Base-by-base conservation (phyloP, 345 rosid genomes). In the Linum usitatissimum region DNA sequence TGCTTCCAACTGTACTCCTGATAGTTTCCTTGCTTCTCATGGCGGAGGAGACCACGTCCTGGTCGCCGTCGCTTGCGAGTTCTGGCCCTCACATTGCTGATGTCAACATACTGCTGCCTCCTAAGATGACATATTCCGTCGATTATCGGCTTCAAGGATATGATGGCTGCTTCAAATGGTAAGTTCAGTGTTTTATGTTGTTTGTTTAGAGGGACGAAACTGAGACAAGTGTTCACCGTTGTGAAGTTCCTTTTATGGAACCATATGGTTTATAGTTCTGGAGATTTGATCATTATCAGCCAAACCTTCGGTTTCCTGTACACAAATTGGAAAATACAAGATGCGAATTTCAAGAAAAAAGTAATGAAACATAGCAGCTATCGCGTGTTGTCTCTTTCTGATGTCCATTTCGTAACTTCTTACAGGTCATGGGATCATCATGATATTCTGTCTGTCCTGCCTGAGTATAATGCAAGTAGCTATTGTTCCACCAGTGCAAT, bases 371-470 rank as follows among this genome's bases (percentile, higher is more conserved):
- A 34, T 1, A 34, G 38, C 4, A 34, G 38, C 8, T 34, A 3
- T 34, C 38, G 8, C 3, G 17, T 45, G 51, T 45, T 45, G 51
- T 45, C 17, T 6, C 10, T 45, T 45, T 0, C 45, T 39, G 21
- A 6, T 8, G 3, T 55, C 21, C 40, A 68, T 54, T 36, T 48
- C 62, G 8, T 71, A 8, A 28, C 63, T 30, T 75, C 2, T 60
- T 75, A 18, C 77, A 91, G 98, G 98, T 84, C 98, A 55, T 91
- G 95, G 98, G 98, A 91, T 79, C 98, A 91, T 77, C 95, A 82
- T 56, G 98, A 91, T 57, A 66, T 91, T 64, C 71, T 91, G 21
- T 85, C 96, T 23, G 95, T 91, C 31, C 58, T 79, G 18, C 98
- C 98, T 15, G 98, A 91, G 68, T 84, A 86, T 76, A 91, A 91